Conservation (phyloP, 768 basidiomycete species). For the Suillus subaureus region DNA sequence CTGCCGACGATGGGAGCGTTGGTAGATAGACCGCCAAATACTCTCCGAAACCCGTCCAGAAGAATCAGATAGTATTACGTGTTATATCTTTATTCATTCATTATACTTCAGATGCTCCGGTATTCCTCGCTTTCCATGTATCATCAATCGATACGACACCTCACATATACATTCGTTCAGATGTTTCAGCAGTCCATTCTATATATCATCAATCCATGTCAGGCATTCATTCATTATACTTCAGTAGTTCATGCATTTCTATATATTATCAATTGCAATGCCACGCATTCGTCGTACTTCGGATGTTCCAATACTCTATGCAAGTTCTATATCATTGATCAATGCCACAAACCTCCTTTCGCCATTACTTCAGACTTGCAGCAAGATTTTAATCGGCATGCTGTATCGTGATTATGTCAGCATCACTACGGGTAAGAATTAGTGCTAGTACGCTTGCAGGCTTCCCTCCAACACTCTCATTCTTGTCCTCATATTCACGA, state of each 20-base stretch:
- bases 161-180: background rate
- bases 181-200: background rate
- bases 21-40: conserved; percentile 37
- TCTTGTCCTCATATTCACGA: conserved; percentile 24
- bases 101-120: background rate
- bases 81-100: conserved; percentile 9
- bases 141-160: background rate
- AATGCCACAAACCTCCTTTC: background rate
- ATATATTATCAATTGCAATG: too few species aligned
- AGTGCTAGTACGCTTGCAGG: background rate
- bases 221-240: background rate
- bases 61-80: conserved; percentile 23
- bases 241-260: too few species aligned
- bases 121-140: conserved; percentile 1
- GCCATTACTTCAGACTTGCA: too few species aligned
- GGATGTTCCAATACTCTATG: background rate
- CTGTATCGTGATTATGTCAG: conserved; percentile 1
- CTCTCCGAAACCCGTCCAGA: conserved; percentile 35
- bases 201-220: background rate
- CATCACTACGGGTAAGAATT: conserved; percentile 1
- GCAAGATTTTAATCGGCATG: too few species aligned
- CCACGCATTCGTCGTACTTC: background rate
- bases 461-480: background rate
- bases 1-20: conserved; percentile 28
- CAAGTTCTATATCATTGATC: too few species aligned